Evolutionary conservation across 2,329 filamentous ascomycete species (phyloP).

Genomic region (Trichoderma sp.): DNA sequence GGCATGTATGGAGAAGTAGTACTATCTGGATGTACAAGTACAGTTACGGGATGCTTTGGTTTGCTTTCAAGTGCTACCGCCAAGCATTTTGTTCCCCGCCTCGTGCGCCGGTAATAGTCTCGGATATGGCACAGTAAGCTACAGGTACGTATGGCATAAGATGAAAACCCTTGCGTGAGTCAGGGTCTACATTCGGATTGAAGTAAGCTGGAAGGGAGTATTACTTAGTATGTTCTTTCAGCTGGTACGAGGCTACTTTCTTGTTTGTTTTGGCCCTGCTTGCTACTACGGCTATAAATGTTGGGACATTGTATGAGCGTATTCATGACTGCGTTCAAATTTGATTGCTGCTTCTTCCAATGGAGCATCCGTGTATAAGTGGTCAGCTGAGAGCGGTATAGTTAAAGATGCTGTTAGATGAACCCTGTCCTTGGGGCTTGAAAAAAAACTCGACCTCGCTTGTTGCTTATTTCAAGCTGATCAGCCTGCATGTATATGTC

Average conservation of each 20-base stretch:
- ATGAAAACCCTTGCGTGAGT: background rate
- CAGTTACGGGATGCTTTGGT: background rate
- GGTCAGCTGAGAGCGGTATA: background rate
- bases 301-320: background rate
- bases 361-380: background rate
- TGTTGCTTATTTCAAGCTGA: background rate
- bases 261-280: background rate
- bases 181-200: background rate
- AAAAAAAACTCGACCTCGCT: background rate
- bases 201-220: background rate
- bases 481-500: background rate
- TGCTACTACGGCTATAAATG: background rate
- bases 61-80: background rate
- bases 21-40: background rate
- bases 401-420: background rate
- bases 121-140: background rate
- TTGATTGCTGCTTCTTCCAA: background rate
- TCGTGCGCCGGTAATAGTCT: background rate
- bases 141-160: background rate
- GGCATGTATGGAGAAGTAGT: background rate
- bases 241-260: background rate
- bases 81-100: background rate
- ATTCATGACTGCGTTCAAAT: background rate
- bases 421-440: background rate
- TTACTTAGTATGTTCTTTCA: no score